Evolutionary conservation across 2,329 filamentous ascomycete genomes (phyloP).

Genomic region (Trichophyton rubrum): DNA sequence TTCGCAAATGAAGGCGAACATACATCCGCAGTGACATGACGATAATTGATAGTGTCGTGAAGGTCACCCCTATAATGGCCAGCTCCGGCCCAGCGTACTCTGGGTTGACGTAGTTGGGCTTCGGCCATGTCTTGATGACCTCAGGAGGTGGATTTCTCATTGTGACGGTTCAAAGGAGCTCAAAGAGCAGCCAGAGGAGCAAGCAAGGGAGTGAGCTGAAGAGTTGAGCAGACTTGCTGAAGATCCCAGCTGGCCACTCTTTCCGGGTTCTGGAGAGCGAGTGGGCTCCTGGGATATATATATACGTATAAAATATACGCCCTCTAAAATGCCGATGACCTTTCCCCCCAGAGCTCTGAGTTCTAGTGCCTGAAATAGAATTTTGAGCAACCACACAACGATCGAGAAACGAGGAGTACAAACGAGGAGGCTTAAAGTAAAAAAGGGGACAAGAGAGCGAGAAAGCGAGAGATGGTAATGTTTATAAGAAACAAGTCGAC

Average conservation of each 20-base stretch:
- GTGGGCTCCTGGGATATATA: not conserved
- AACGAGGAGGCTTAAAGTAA: not conserved
- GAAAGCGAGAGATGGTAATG: not conserved
- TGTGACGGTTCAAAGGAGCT: not conserved
- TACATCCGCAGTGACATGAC: slow-evolving; percentile 15
- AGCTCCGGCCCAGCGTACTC: slow-evolving; percentile 18
- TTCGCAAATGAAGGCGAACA: slow-evolving; percentile 13
- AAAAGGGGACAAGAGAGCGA: not conserved
- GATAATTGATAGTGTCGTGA: slow-evolving; percentile 15
- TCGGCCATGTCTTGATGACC: slow-evolving; percentile 18
- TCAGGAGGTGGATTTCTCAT: slow-evolving; percentile 14
- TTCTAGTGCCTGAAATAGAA: not conserved
- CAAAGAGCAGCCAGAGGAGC: not conserved
- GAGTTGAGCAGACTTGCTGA: not conserved
- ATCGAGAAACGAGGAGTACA: not conserved
- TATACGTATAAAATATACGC: no score
- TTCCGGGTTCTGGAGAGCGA: not conserved
- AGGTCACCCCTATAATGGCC: slow-evolving; percentile 17
- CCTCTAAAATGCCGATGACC: not conserved
- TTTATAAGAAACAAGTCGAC: not conserved
- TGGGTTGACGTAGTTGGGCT: slow-evolving; percentile 23
- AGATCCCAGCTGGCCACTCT: not conserved
- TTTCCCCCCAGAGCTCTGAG: not conserved
- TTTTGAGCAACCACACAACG: not conserved
- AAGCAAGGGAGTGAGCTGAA: not conserved